These are phyloP conservation scores for Penicillium paneum DNA, from an alignment of 2,329 filamentous ascomycete genomes.

Conservation along the genomic window DNA sequence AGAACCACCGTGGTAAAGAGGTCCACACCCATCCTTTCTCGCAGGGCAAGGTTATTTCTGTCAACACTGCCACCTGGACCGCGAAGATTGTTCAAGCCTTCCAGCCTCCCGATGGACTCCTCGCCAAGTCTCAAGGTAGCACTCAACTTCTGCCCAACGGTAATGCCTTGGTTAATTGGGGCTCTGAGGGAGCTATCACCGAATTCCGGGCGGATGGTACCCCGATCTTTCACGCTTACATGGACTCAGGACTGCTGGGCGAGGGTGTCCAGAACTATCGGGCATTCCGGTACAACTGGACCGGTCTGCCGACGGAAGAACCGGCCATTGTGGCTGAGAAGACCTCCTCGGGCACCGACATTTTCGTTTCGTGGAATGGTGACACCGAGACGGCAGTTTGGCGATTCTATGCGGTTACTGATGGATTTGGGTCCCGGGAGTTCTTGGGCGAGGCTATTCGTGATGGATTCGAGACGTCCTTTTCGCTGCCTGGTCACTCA, in stretches of 20 bases:
- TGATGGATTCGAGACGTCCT: constrained; percentile 31
- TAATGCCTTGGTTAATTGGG: constrained; percentile 58
- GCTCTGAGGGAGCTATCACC: constrained; percentile 47
- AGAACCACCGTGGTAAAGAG: constrained; percentile 32
- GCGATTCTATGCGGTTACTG: constrained; percentile 48
- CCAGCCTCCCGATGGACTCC: constrained; percentile 49
- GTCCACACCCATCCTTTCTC: constrained; percentile 43
- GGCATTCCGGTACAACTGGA: constrained; percentile 41
- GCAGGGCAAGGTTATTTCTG: constrained; percentile 45
- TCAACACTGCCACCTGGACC: constrained; percentile 45
- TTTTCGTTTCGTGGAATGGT: constrained; percentile 58
- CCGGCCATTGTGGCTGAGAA: constrained; percentile 39
- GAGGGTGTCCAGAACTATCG: constrained; percentile 41
- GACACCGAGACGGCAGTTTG: constrained; percentile 48
- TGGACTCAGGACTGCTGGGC: constrained; percentile 44
- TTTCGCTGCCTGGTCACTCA: constrained; percentile 18
- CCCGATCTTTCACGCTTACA: constrained; percentile 40
- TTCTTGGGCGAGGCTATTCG: constrained; percentile 29
- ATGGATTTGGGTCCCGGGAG: constrained; percentile 23
- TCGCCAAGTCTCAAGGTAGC: constrained; percentile 52
- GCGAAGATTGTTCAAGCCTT: constrained; percentile 49
- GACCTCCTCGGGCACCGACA: constrained; percentile 30
- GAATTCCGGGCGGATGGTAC: constrained; percentile 34
- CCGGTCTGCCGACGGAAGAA: constrained; percentile 34
- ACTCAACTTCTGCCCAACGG: constrained; percentile 55